Evolutionary conservation across 2,329 filamentous ascomycete species (phyloP), one percentile per base, ranked within the genome.

Genomic region (Monilinia vaccinii-corymbosi): DNA sequence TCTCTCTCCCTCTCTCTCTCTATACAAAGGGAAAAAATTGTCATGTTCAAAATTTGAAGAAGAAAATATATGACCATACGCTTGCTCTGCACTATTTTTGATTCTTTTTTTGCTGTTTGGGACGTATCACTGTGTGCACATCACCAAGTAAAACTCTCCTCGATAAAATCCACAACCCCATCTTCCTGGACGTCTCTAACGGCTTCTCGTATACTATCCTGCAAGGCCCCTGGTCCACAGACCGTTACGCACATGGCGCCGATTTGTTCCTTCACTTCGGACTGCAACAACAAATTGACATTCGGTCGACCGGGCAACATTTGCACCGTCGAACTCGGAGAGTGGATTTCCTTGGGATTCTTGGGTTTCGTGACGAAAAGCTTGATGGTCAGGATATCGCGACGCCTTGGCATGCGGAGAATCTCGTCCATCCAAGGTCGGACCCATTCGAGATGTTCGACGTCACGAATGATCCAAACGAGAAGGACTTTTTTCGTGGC

Each of bases 221-320:
- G 86, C 66, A 93, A 74, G 2, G 83, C 82, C 28, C 89, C 89
- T 11, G 88, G 86, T 4, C 89, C 89, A 67, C 89, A 92, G 25
- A 91, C 87, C 13, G 86, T 87, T 48, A 97, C 91, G 25, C 84
- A 89, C 84, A 97, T 95, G 53, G 92, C 91, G 10, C 94, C 94
- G 58, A 90, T 78, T 72, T 94, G 89, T 68, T 88, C 83, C 68
- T 86, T 81, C 21, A 92, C 87, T 76, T 97, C 93, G 74, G 88
- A 87, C 64, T 85, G 80, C 50, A 97, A 77, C n/a, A 97, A 76
- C 0, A 88, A 83, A 23, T 85, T 81, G 48, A 96, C 82, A 70
- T 96, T 91, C 11, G 93, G 93, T 65, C 92, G 85, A 2, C 94
- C 93, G 1, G 91, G 88, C 73, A 90, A 91, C 87, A 97, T 94